phyloP scores from a whole-genome alignment of 2,329 filamentous ascomycete genomes.

The Aspergillus candidus region DNA sequence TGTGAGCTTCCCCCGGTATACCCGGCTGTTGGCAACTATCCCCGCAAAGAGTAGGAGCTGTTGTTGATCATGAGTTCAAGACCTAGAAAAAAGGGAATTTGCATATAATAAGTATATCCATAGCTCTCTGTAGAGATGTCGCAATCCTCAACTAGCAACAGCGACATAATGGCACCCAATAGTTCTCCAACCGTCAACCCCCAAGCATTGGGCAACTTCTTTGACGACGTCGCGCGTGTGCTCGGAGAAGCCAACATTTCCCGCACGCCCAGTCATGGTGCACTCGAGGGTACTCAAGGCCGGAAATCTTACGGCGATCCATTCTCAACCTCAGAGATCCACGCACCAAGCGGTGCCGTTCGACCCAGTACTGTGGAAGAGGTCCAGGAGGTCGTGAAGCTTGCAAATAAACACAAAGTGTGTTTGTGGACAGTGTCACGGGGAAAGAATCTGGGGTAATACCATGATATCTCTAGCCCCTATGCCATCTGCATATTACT shows the following conservation, averaged over 20 bases:
- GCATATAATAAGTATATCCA: too few relatives aligned
- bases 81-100: too few relatives aligned
- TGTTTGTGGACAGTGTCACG: slow-evolving; percentile 4
- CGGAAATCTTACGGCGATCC: slow-evolving; percentile 4
- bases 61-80: too few relatives aligned
- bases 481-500: not conserved
- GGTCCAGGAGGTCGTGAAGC: slow-evolving; percentile 2
- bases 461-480: too few relatives aligned
- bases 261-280: not conserved
- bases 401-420: slow-evolving; percentile 3
- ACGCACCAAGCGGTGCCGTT: slow-evolving; percentile 1
- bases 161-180: too few relatives aligned
- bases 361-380: slow-evolving; percentile 1
- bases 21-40: too few relatives aligned
- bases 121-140: too few relatives aligned
- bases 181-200: too few relatives aligned
- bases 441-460: slow-evolving; percentile 5
- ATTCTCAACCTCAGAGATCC: not conserved
- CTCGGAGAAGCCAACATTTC: slow-evolving; percentile 3
- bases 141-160: too few relatives aligned
- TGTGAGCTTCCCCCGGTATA: too few relatives aligned
- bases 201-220: not conserved
- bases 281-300: not conserved
- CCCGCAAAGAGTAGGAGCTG: too few relatives aligned
- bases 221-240: not conserved